Conservation (phyloP, 208 protist genomes). For the Leishmania mexicana region DNA sequence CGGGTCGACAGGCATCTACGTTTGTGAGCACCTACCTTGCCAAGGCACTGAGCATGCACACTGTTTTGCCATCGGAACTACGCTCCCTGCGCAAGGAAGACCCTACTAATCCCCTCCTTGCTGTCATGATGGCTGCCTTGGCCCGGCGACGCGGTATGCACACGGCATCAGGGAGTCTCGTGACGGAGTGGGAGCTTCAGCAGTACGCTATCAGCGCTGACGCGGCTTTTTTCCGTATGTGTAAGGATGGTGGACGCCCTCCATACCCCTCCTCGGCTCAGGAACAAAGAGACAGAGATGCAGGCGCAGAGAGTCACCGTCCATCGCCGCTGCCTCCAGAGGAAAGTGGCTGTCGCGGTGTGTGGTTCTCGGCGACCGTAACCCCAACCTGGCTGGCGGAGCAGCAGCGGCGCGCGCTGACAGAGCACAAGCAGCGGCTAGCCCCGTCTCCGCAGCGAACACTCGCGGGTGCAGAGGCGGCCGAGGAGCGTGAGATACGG, state of each 20-base stretch:
- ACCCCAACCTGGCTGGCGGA: conserved; percentile 45
- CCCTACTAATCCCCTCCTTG: conserved; percentile 54
- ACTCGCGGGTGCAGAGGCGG: conserved; percentile 25
- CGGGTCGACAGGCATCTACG: conserved; percentile 41
- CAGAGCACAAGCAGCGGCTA: conserved; percentile 17
- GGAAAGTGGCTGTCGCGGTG: conserved; percentile 61
- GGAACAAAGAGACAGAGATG: neutral
- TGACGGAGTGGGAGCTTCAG: conserved; percentile 79
- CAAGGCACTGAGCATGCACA: conserved; percentile 65
- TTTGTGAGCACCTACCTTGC: conserved; percentile 63
- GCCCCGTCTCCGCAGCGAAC: conserved; percentile 39
- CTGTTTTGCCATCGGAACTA: conserved; percentile 48
- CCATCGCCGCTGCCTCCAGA: conserved; percentile 4
- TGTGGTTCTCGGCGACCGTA: conserved; percentile 79
- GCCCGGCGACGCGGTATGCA: conserved; percentile 26
- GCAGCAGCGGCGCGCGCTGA: conserved; percentile 22
- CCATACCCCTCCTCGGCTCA: too few relatives aligned
- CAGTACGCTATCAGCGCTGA: conserved; percentile 83
- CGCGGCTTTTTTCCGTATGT: conserved; percentile 58
- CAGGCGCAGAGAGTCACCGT: too few relatives aligned
- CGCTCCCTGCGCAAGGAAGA: conserved; percentile 50
- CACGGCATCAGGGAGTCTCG: conserved; percentile 25
- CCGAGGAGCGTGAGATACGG: conserved; percentile 14
- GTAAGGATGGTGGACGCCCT: conserved; percentile 6
- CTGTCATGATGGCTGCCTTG: conserved; percentile 52